phyloP scores from a whole-genome alignment of 129 eudicot species.

The Flaveria ramosissima region DNA sequence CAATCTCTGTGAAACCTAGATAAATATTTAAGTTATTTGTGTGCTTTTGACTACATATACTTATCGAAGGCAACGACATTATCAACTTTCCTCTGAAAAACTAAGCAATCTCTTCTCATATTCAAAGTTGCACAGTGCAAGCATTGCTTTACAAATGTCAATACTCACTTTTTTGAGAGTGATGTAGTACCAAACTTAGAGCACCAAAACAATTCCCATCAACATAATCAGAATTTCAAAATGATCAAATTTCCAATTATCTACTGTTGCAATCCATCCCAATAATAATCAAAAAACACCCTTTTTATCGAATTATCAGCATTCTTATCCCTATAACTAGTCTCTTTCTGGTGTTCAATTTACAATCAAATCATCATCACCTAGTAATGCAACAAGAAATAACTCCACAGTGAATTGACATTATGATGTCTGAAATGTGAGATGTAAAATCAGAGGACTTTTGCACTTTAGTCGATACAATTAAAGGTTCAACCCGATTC shows the following conservation, averaged over 20 bases:
- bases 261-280: not conserved
- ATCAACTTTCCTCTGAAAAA: not conserved
- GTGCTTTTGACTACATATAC: not conserved
- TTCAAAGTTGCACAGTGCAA: constrained; percentile 12
- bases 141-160: not conserved
- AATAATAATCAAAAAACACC: not conserved
- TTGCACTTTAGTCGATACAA: too few species aligned
- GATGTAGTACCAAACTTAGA: too few species aligned
- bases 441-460: too few species aligned
- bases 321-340: constrained; percentile 11
- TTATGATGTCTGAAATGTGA: too few species aligned
- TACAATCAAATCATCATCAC: not conserved
- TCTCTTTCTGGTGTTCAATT: not conserved
- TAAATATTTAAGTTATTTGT: too few species aligned
- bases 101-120: not conserved
- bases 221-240: constrained; percentile 8
- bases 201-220: too few species aligned
- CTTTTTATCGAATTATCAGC: not conserved
- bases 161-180: not conserved
- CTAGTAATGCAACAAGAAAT: not conserved
- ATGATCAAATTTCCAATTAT: not conserved
- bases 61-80: not conserved
- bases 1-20: too few species aligned
- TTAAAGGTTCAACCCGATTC: too few species aligned
- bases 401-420: not conserved